These are phyloP conservation scores for Phytophthora pistaciae DNA, from an alignment of 352 stramenopile species.

Conservation along the genomic window DNA sequence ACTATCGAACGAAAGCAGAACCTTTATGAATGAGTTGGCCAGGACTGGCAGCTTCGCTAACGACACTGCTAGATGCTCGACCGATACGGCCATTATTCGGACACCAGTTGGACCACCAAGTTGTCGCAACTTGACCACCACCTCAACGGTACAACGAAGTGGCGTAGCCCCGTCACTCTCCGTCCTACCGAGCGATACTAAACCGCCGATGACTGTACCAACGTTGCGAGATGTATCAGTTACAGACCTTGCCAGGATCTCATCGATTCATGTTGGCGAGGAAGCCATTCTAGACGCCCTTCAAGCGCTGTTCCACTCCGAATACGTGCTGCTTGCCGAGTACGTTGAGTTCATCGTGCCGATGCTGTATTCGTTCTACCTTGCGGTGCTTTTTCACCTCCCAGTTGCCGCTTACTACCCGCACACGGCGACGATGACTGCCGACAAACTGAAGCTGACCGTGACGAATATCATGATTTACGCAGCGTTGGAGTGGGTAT, in stretches of 20 bases:
- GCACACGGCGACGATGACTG: slow-evolving; percentile 10
- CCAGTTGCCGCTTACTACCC: slow-evolving; percentile 35
- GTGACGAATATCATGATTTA: slow-evolving; percentile 19
- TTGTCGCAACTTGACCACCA: neutral
- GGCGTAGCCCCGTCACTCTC: neutral
- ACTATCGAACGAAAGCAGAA: slow-evolving; percentile 5
- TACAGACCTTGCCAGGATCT: neutral
- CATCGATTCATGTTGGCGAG: neutral
- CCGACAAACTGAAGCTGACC: neutral
- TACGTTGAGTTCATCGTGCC: slow-evolving; percentile 41
- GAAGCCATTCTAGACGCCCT: slow-evolving; percentile 7
- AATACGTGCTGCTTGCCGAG: slow-evolving; percentile 31
- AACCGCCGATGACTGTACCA: neutral
- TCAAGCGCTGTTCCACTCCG: slow-evolving; percentile 30
- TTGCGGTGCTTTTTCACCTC: slow-evolving; percentile 23
- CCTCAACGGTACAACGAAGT: neutral
- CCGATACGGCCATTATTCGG: neutral
- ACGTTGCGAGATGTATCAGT: neutral
- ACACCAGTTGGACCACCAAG: neutral
- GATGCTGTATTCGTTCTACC: slow-evolving; percentile 30
- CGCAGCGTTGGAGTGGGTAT: slow-evolving; percentile 14
- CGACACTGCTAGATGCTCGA: neutral
- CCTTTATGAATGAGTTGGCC: slow-evolving; percentile 9
- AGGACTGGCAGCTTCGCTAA: neutral
- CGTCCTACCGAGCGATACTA: neutral